Evolutionary conservation across 305 asterid species (phyloP).

Genomic region (Striga hermonthica): DNA sequence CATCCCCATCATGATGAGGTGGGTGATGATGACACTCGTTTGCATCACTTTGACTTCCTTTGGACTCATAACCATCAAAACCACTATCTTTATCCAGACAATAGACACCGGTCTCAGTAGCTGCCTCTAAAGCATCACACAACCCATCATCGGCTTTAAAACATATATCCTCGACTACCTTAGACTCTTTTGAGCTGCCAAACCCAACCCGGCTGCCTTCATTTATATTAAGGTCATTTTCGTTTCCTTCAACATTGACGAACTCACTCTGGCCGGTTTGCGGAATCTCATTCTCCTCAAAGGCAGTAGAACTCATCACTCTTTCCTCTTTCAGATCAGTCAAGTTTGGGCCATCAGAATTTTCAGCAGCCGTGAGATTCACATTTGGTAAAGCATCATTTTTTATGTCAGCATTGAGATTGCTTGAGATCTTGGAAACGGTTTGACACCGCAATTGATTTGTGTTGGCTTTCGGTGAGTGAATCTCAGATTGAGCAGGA

Average conservation of each 20-base stretch:
- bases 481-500: conserved; percentile 40
- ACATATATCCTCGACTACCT: background rate
- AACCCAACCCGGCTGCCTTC: too few relatives aligned
- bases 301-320: background rate
- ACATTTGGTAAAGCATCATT: conserved; percentile 10
- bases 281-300: conserved; percentile 2
- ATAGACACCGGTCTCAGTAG: too few relatives aligned
- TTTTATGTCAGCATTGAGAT: conserved; percentile 1
- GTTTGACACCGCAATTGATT: background rate
- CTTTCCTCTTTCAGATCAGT: conserved; percentile 10
- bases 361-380: background rate
- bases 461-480: conserved; percentile 37
- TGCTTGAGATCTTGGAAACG: conserved; percentile 21
- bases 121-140: background rate
- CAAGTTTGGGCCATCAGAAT: conserved; percentile 9
- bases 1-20: conserved; percentile 30
- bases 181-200: background rate
- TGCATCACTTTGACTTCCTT: conserved; percentile 17
- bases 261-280: too few relatives aligned
- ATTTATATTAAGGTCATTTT: background rate
- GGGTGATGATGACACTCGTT: too few relatives aligned
- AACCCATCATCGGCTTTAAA: background rate
- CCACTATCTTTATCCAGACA: too few relatives aligned
- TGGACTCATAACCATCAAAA: background rate
- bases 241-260: too few relatives aligned